Evolutionary conservation across 1,284 basidiomycete species (phyloP), one percentile per base, ranked within the genome.

Genomic region (Bjerkandera adusta): DNA sequence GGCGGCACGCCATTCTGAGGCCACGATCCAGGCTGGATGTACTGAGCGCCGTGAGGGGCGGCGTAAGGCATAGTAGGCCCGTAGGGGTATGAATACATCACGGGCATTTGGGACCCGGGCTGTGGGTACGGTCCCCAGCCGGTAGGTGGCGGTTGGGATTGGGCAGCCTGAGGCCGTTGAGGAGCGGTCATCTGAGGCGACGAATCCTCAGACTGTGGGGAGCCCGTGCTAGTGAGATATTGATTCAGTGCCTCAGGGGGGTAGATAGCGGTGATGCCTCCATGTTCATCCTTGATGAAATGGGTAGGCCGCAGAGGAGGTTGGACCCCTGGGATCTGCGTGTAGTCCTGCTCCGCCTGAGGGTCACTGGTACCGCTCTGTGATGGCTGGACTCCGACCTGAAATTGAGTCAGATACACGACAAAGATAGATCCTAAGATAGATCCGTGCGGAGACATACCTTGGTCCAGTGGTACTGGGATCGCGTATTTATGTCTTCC

Each of bases 221-320:
- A 30, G 21, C 53, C 49, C 43, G 47, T 59, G 49, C 58, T 68
- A 13, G 69, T 54, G 73, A 79, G 76, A 49, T 81, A 79, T 42
- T 76, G 70, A 39, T 72, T 75, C 21, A 86, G 68, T 1, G 79
- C 83, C 39, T 89, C 84, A 4, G 80, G 81, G 22, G 78, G 79
- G 61, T 89, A 89, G 22, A 86, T 74, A 13, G 86, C 76, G 43
- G 86, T 76, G 15, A 88, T 69, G 18, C 77, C 76, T 3, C 85
- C 84, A 45, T 84, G 80, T 45, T 85, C 82, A 40, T 81, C 79
- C 51, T 86, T 83, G 45, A 85, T 77, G 57, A 88, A 89, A 3
- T 83, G 83, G 0, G 81, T 77, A 2, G 85, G 79, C 32, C 75
- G 67, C 12, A 87, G 65, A 24, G 85, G 83, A 11, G 83, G 75